Conservation (phyloP, 805 yeast genomes). For the Ascoidea asiatica region DNA sequence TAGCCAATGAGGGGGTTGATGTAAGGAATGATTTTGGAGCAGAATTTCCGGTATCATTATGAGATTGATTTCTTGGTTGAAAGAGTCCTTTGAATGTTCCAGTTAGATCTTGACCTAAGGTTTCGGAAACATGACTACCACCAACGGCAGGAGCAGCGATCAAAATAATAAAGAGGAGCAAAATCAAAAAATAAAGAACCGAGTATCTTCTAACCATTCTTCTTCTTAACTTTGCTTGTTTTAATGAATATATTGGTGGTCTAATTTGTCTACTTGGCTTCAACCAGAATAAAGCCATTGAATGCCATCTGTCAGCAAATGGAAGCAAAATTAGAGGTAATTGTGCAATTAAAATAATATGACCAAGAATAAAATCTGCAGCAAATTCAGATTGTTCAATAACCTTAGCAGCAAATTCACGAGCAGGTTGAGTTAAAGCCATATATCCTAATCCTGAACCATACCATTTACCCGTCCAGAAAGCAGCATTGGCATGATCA, state of each 20-base stretch:
- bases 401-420: conserved; percentile 90
- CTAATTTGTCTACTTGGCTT: conserved; percentile 93
- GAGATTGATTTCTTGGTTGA: conserved; percentile 75
- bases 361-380: conserved; percentile 93
- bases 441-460: conserved; percentile 85
- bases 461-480: conserved; percentile 99
- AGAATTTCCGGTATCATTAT: conserved; percentile 71
- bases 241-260: conserved; percentile 93
- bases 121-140: conserved; percentile 33
- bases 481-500: conserved; percentile 53
- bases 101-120: conserved; percentile 18
- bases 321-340: conserved; percentile 81
- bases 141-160: conserved; percentile 91
- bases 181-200: conserved; percentile 57
- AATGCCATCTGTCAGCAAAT: conserved; percentile 91
- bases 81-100: conserved; percentile 52
- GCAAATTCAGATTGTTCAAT: conserved; percentile 93
- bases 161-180: conserved; percentile 58
- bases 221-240: conserved; percentile 92
- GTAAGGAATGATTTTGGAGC: conserved; percentile 33
- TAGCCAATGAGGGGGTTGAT: conserved; percentile 25
- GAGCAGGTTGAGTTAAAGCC: conserved; percentile 90
- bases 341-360: conserved; percentile 74
- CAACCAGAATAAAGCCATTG: conserved; percentile 97
- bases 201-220: conserved; percentile 95